Evolutionary conservation across 140 eudicot genomes (phyloP).

Genomic region (Cichorium intybus): DNA sequence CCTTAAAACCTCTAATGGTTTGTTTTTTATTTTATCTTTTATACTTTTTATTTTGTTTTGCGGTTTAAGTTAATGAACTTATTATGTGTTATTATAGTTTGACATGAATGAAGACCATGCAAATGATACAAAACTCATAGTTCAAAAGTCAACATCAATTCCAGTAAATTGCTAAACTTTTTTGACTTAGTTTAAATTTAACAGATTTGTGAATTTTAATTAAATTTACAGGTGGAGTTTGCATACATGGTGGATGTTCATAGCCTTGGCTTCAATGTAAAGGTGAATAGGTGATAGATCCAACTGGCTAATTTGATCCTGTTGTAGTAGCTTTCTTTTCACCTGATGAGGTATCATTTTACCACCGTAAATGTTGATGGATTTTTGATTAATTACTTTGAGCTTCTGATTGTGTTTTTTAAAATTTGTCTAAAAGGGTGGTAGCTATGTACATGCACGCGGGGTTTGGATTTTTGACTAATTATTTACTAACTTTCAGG

Average conservation of each 20-base stretch:
- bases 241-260: slow-evolving; percentile 82
- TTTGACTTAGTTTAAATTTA: background rate
- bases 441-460: slow-evolving; percentile 83
- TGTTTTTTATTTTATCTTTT: background rate
- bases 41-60: background rate
- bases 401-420: slow-evolving; percentile 21
- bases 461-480: slow-evolving; percentile 65
- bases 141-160: slow-evolving; percentile 72
- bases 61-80: background rate
- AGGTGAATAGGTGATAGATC: too few species aligned
- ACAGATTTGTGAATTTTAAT: background rate
- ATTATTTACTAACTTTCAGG: too few species aligned
- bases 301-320: slow-evolving; percentile 83
- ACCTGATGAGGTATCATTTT: slow-evolving; percentile 97
- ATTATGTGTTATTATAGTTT: slow-evolving; percentile 45
- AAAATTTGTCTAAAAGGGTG: slow-evolving; percentile 55
- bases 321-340: slow-evolving; percentile 97
- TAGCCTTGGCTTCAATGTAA: slow-evolving; percentile 84
- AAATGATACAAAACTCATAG: slow-evolving; percentile 85
- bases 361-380: slow-evolving; percentile 2
- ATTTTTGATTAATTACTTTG: background rate
- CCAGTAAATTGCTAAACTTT: slow-evolving; percentile 51
- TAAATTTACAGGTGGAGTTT: slow-evolving; percentile 70
- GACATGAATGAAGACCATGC: slow-evolving; percentile 93
- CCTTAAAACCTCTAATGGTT: slow-evolving; percentile 40